These are phyloP conservation scores for Zanthoxylum bungeanum DNA, from an alignment of 345 rosid genomes.

Conservation along the genomic window DNA sequence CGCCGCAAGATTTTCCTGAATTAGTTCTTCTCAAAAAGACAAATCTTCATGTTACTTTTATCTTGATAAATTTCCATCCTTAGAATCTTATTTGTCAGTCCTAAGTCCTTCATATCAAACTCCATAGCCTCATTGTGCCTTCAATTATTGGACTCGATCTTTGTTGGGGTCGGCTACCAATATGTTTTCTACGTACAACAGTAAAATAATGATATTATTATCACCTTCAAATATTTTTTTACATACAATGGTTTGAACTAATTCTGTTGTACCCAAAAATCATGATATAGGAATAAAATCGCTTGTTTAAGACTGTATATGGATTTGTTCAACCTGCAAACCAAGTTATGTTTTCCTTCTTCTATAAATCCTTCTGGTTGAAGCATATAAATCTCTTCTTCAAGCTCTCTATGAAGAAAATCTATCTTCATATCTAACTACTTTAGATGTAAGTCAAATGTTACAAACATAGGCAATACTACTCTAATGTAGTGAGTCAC, in stretches of 20 bases:
- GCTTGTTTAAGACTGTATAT: no score
- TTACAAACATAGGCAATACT: neutral
- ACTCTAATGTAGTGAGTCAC: neutral
- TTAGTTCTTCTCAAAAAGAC: neutral
- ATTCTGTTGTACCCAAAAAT: neutral
- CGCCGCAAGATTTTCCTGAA: neutral
- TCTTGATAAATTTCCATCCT: neutral
- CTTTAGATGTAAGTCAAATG: neutral
- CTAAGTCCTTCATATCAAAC: no score
- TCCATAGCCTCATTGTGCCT: neutral
- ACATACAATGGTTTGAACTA: neutral
- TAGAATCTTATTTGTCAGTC: neutral
- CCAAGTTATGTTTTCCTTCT: no score
- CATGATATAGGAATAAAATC: neutral
- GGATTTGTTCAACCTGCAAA: no score
- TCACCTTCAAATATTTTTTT: neutral
- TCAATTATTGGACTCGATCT: neutral
- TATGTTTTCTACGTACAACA: neutral
- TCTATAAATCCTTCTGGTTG: neutral
- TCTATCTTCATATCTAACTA: neutral
- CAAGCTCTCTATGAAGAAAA: no score
- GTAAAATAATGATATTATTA: neutral
- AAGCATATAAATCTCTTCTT: no score
- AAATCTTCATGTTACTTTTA: neutral
- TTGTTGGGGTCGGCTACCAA: neutral